Evolutionary conservation across 192 early-diverging fungal species (phyloP).

Genomic region (Backusella macrospora): DNA sequence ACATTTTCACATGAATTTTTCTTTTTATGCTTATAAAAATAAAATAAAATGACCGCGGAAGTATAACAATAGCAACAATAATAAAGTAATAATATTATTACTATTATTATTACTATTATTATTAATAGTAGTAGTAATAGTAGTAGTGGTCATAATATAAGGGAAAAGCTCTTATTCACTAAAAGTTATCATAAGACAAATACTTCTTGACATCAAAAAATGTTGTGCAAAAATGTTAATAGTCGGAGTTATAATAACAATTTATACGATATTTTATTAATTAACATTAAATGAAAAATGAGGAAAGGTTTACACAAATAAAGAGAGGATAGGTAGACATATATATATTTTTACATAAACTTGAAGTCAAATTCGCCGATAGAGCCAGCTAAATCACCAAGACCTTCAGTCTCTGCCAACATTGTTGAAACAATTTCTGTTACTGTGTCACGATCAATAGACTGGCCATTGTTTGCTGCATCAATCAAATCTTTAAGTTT

Average conservation of each 20-base stretch:
- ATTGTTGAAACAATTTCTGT: background rate
- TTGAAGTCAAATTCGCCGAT: slow-evolving; percentile 4
- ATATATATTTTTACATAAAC: slow-evolving; percentile 6
- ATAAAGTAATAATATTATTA: no score
- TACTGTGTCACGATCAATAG: slow-evolving; percentile 13
- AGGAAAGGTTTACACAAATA: background rate
- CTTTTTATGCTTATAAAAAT: background rate
- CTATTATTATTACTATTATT: no score
- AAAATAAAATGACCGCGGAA: background rate
- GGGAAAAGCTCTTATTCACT: no score
- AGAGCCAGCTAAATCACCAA: slow-evolving; percentile 11
- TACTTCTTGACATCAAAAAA: background rate
- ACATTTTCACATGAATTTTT: background rate
- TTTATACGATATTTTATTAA: background rate
- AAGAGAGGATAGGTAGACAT: background rate
- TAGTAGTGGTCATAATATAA: no score
- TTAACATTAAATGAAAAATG: background rate
- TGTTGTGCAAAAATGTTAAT: background rate
- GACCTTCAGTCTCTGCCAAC: background rate
- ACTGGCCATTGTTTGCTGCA: slow-evolving; percentile 1
- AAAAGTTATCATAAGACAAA: background rate
- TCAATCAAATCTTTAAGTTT: background rate
- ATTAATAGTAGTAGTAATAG: no score
- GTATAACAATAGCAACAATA: background rate
- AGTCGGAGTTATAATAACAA: background rate